phyloP scores from a whole-genome alignment of 2,329 filamentous ascomycete species.

The Ophiostoma ulmi region DNA sequence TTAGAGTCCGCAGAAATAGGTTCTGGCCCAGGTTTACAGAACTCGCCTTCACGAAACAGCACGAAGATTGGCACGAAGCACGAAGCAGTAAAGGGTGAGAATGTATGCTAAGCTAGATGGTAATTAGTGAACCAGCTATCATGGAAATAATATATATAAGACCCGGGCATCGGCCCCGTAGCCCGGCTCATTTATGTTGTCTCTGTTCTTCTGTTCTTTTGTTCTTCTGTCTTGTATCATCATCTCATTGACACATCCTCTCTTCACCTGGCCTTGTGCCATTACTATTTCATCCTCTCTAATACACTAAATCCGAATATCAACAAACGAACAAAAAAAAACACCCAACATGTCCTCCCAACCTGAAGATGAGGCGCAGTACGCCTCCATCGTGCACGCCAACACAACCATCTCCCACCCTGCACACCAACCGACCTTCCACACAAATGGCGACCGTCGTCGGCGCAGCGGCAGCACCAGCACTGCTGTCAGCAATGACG shows the following conservation, averaged over 20 bases:
- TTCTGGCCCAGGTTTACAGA: not conserved
- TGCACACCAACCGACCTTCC: not conserved
- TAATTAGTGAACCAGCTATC: not conserved
- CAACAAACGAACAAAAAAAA: not conserved
- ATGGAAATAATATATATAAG: constrained; percentile 5
- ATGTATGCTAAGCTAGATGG: not conserved
- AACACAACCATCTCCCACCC: constrained; percentile 21
- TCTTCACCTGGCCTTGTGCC: constrained; percentile 7
- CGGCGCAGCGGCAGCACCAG: constrained; percentile 9
- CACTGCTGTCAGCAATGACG: constrained; percentile 5
- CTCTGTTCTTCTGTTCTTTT: not conserved
- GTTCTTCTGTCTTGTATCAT: not conserved
- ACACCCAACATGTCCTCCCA: constrained; percentile 8
- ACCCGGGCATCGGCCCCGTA: not conserved
- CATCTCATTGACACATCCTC: not conserved
- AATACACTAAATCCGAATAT: not conserved
- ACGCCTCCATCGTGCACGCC: constrained; percentile 20
- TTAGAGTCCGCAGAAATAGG: not conserved
- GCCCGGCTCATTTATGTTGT: not conserved
- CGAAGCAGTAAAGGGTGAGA: not conserved
- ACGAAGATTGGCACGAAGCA: constrained; percentile 16
- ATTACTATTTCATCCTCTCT: not conserved
- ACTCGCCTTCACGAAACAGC: constrained; percentile 16
- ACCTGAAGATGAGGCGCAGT: constrained; percentile 15
- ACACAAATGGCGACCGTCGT: not conserved